Conservation (phyloP, 2,329 filamentous ascomycete genomes). For the Cephalotrichum gorgonifer region DNA sequence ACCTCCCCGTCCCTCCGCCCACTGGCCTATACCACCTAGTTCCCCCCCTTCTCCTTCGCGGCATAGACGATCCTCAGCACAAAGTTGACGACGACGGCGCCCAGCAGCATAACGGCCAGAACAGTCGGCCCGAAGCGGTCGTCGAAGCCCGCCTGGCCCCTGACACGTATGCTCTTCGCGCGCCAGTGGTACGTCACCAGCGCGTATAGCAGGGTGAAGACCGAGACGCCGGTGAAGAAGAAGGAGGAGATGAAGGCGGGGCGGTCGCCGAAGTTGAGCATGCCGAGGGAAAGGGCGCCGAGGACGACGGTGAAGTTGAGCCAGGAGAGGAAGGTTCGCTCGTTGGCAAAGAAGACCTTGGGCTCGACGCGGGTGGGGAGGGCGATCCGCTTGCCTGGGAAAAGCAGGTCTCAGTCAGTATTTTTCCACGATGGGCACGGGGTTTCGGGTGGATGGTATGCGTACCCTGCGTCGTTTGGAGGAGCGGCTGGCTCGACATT, state of each 20-base stretch:
- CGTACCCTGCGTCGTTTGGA: conserved; percentile 85
- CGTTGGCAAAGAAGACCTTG: conserved; percentile 99
- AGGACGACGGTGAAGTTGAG: conserved; percentile 99
- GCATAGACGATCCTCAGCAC: conserved; percentile 60
- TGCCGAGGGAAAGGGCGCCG: conserved; percentile 88
- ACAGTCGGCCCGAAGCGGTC: conserved; percentile 91
- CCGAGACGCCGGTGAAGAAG: conserved; percentile 87
- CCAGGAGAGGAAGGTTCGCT: conserved; percentile 98
- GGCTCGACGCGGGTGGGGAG: conserved; percentile 96
- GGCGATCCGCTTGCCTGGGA: conserved; percentile 91
- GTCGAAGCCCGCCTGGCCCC: conserved; percentile 92
- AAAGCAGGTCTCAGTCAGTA: neutral
- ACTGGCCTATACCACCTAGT: conserved; percentile 10
- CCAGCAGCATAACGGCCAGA: conserved; percentile 72
- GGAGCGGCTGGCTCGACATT: conserved; percentile 95
- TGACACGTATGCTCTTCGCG: conserved; percentile 79
- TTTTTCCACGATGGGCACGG: neutral
- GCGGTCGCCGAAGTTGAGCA: conserved; percentile 95
- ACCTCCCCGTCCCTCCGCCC: neutral
- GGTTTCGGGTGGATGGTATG: neutral
- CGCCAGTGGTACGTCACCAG: conserved; percentile 95
- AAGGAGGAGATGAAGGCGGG: conserved; percentile 90
- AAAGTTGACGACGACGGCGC: conserved; percentile 94
- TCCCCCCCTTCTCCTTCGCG: conserved; percentile 23
- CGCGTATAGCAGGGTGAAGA: conserved; percentile 92